Evolutionary conservation across 2,329 filamentous ascomycete species (phyloP), one percentile per base, ranked within the genome.

Genomic region (Uncinocarpus reesii): DNA sequence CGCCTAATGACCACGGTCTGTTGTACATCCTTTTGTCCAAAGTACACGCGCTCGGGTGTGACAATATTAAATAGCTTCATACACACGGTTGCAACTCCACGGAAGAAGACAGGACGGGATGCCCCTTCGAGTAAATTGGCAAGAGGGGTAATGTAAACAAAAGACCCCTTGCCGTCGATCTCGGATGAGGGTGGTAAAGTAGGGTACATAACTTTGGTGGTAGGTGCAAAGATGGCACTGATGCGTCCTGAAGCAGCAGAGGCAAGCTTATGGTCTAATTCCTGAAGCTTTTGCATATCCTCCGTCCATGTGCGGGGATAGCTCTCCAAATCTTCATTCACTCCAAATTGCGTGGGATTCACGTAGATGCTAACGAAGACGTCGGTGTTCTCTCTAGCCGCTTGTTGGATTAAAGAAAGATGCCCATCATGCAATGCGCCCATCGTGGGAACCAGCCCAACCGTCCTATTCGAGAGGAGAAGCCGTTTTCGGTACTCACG

Each of bases 11-110:
- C 78, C 15, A 94, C 85, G 0, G 88, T 94, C 69, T 98, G 92
- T 71, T 98, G 92, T 16, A 95, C 80, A 65, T 98, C 92, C 70
- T 98, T 98, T 66, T 96, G 92, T 3, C 92, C 92, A 71, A 98
- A 95, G 69, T 95, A 92, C 4, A 87, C 86, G 37, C 77, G 77
- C 49, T 89, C 83, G 3, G 86, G 83, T 55, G 79, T 75, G 38
- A 86, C 81, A 47, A 88, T 85, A 60, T 89, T 89, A 69, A 93
- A 90, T 11, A 93, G 70, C 68, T 93, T 98, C 78, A 90, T 92
- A 70, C 89, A 95, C 1, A 98, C 84, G 1, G 92, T 98, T 16
- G 92, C 89, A 28, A 98, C 92, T 32, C 92, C 92, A 42, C 92
- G 78, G 69, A 98, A 98, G 67, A 98, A 98, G 36, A 93, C 93